Evolutionary conservation across 345 rosid species (phyloP).

Genomic region (Bruguiera sexangula): DNA sequence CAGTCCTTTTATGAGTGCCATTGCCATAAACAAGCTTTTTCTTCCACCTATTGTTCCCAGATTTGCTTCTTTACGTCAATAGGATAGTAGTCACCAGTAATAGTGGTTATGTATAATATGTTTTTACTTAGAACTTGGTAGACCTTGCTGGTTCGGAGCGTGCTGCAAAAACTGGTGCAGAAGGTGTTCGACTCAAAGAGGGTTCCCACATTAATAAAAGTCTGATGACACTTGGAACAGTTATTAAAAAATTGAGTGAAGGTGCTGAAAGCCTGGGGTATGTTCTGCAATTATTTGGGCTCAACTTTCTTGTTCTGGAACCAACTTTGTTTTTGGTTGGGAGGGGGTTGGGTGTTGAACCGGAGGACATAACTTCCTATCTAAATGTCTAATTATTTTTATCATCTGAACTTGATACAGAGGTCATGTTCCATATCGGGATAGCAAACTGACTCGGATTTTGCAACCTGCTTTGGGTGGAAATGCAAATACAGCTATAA

Average conservation of each 20-base stretch:
- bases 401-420: constrained; percentile 33
- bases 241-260: constrained; percentile 91
- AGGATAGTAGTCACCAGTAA: neutral
- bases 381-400: neutral
- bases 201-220: constrained; percentile 98
- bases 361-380: neutral
- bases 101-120: constrained; percentile 12
- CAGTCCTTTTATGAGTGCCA: neutral
- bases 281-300: constrained; percentile 11
- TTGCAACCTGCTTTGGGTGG: constrained; percentile 98
- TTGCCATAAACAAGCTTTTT: neutral
- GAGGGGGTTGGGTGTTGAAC: neutral
- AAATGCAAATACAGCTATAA: constrained; percentile 97
- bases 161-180: constrained; percentile 98
- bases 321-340: too few species aligned
- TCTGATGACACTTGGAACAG: constrained; percentile 93
- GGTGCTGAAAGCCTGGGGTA: constrained; percentile 98
- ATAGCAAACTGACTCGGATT: constrained; percentile 95
- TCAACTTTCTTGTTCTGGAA: neutral
- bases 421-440: constrained; percentile 96
- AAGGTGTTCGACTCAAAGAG: constrained; percentile 93
- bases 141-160: constrained; percentile 99
- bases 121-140: constrained; percentile 67
- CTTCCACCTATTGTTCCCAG: neutral
- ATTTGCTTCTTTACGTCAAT: neutral